Percentiles rank a stretch among this genome's conserved stretches.
Evolutionary conservation across 2,329 filamentous ascomycete species (phyloP).

Genomic region (Ophiostoma ulmi): DNA sequence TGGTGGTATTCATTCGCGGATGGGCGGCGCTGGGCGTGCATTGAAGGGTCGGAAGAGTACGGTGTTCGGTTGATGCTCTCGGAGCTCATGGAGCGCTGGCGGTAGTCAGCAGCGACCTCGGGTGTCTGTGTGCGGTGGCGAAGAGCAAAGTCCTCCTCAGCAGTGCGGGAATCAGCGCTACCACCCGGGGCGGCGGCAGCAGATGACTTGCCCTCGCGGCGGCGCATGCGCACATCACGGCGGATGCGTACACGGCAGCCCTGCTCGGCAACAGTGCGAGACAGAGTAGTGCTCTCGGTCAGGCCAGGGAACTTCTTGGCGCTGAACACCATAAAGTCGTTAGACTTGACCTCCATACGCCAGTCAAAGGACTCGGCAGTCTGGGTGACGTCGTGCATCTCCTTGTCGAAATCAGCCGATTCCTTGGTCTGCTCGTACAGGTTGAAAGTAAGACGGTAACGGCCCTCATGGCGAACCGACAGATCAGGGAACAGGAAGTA

Average conservation of each 20-base stretch:
- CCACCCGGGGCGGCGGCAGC: slow-evolving; percentile 5
- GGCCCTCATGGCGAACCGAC: slow-evolving; percentile 90
- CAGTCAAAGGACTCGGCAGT: slow-evolving; percentile 63
- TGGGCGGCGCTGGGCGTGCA: slow-evolving; percentile 32
- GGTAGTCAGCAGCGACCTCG: slow-evolving; percentile 31
- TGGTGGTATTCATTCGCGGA: slow-evolving; percentile 33
- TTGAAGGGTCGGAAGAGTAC: slow-evolving; percentile 30
- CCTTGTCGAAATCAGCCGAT: slow-evolving; percentile 66
- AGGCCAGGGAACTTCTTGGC: slow-evolving; percentile 98
- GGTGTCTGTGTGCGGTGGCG: slow-evolving; percentile 35
- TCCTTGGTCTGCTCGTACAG: slow-evolving; percentile 93
- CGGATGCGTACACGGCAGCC: slow-evolving; percentile 94
- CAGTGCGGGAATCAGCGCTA: slow-evolving; percentile 23
- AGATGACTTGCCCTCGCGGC: slow-evolving; percentile 47
- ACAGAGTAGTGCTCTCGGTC: slow-evolving; percentile 80
- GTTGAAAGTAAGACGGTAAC: slow-evolving; percentile 86
- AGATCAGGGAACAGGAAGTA: slow-evolving; percentile 98
- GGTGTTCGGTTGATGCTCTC: slow-evolving; percentile 34
- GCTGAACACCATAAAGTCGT: slow-evolving; percentile 82
- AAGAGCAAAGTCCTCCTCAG: slow-evolving; percentile 32
- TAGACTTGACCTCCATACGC: slow-evolving; percentile 83
- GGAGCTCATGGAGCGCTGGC: slow-evolving; percentile 34
- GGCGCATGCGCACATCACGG: slow-evolving; percentile 56
- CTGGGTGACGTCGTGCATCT: slow-evolving; percentile 35
- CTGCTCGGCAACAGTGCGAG: slow-evolving; percentile 89